Percentiles rank a stretch among this genome's conserved stretches.
Conservation (phyloP, 805 yeast species). For the Myxozyma melibiosi region DNA sequence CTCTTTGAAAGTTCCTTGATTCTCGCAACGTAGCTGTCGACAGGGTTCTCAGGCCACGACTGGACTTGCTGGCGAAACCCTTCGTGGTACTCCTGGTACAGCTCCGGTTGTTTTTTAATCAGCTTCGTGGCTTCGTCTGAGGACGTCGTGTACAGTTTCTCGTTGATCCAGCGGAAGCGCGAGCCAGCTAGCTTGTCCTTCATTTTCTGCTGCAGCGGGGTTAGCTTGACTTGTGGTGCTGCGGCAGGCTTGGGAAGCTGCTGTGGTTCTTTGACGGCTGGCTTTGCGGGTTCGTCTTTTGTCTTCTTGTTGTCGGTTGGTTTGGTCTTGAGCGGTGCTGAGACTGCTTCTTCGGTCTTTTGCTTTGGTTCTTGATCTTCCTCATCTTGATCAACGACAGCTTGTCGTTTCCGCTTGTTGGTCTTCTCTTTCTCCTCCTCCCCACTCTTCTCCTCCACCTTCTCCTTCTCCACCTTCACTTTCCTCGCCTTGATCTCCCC, state of each 20-base stretch:
- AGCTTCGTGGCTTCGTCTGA: slow-evolving; percentile 76
- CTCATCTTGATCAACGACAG: background rate
- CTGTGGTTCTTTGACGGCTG: background rate
- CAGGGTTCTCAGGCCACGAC: slow-evolving; percentile 98
- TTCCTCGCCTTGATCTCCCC: slow-evolving; percentile 6
- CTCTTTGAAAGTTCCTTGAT: slow-evolving; percentile 46
- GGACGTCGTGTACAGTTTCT: slow-evolving; percentile 85
- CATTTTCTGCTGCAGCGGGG: slow-evolving; percentile 94
- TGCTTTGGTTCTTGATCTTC: background rate
- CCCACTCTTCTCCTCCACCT: background rate
- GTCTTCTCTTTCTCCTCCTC: slow-evolving; percentile 1
- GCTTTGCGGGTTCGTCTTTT: background rate
- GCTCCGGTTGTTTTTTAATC: slow-evolving; percentile 76
- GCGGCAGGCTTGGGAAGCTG: background rate
- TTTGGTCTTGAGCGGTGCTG: background rate
- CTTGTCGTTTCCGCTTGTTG: background rate
- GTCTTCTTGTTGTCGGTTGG: background rate
- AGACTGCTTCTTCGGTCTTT: background rate
- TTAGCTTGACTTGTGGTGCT: slow-evolving; percentile 49
- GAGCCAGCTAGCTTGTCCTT: slow-evolving; percentile 93
- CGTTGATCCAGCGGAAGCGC: slow-evolving; percentile 97
- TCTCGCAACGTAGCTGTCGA: slow-evolving; percentile 80
- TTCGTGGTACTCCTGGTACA: slow-evolving; percentile 91
- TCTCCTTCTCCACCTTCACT: slow-evolving; percentile 20
- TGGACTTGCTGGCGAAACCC: slow-evolving; percentile 96